phyloP scores from a whole-genome alignment of 495 filamentous ascomycete species.

The Cryomyces minteri region DNA sequence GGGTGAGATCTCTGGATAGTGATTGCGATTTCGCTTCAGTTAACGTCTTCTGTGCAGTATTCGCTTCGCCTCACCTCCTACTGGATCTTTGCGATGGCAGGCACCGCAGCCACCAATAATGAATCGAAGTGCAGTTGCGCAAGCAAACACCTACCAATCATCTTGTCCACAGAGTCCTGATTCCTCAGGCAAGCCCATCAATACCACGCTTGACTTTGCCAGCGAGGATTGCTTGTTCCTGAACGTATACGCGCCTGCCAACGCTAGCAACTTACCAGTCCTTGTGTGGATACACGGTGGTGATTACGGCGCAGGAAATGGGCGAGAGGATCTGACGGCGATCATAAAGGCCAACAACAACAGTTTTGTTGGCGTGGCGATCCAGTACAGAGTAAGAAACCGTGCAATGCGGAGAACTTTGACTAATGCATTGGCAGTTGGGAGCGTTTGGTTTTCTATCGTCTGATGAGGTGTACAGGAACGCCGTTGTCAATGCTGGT shows the following conservation, averaged over 20 bases:
- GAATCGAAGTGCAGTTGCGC: conserved; percentile 7
- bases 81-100: conserved; percentile 12
- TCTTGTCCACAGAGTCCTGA: conserved; percentile 6
- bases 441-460: conserved; percentile 45
- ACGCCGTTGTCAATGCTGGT: conserved; percentile 41
- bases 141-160: conserved; percentile 3
- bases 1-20: conserved; percentile 1
- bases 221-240: conserved; percentile 18
- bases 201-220: not conserved
- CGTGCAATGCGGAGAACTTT: not conserved
- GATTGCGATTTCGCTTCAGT: not conserved
- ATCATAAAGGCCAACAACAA: conserved; percentile 15
- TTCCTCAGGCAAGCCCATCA: not conserved
- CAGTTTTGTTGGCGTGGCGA: conserved; percentile 14
- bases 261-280: conserved; percentile 6
- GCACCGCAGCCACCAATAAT: conserved; percentile 9
- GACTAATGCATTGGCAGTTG: conserved; percentile 8
- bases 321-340: conserved; percentile 6
- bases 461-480: conserved; percentile 23
- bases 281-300: conserved; percentile 19
- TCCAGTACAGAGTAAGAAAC: conserved; percentile 10
- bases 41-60: conserved; percentile 1
- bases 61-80: conserved; percentile 5
- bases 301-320: conserved; percentile 14
- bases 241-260: conserved; percentile 6